A percentile compares a stretch with the other conserved stretches of the same genome.
phyloP scores from a whole-genome alignment of 148 eudicot genomes.

The Vaccinium myrtillus region DNA sequence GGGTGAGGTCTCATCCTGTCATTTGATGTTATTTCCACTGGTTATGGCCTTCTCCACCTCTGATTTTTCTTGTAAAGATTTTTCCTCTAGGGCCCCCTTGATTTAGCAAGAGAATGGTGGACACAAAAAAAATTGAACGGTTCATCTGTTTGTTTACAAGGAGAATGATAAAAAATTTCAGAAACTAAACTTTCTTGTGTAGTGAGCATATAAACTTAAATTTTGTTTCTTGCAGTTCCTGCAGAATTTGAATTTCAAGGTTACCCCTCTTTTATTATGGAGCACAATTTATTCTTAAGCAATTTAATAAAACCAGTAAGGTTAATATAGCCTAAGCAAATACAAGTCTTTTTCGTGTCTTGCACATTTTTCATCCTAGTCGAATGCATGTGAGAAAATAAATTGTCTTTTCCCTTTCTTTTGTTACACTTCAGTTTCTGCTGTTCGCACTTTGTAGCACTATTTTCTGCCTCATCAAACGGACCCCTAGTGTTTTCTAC shows the following conservation, averaged over 20 bases:
- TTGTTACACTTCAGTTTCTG: not conserved
- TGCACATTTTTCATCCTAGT: not conserved
- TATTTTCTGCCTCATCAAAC: not conserved
- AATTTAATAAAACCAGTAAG: not conserved
- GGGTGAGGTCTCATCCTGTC: constrained; percentile 36
- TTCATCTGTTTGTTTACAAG: not conserved
- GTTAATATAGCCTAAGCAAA: not conserved
- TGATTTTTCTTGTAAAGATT: not conserved
- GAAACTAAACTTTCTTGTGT: not conserved
- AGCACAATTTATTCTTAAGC: not conserved
- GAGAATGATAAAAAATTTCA: not conserved
- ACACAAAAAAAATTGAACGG: not conserved
- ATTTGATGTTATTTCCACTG: not conserved
- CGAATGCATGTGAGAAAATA: not conserved
- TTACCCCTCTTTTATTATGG: not conserved
- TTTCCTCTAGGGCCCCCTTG: not conserved
- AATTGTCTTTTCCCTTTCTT: not conserved
- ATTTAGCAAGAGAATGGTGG: not conserved
- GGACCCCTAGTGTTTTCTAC: not conserved
- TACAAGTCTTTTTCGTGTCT: not conserved
- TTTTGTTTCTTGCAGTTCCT: not conserved
- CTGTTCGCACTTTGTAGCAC: not conserved
- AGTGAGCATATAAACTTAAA: not conserved
- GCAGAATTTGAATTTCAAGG: not conserved
- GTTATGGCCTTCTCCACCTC: not conserved